A percentile compares a stretch with the other conserved stretches of the same genome.
phyloP scores from a whole-genome alignment of 805 yeast species.

The Lipomyces anomalus region DNA sequence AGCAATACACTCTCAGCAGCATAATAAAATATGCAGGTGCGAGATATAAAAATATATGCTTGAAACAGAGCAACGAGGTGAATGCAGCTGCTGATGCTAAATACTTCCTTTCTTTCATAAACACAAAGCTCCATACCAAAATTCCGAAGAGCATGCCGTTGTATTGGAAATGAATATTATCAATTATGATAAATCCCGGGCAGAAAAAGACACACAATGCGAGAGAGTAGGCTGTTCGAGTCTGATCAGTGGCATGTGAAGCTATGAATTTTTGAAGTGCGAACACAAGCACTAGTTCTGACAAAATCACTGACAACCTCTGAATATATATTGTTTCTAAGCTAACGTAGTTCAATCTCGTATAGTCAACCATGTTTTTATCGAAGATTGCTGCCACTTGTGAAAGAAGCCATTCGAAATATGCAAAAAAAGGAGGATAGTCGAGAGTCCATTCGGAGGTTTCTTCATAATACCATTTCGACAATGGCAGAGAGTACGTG shows the following conservation, averaged over 20 bases:
- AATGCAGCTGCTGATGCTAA: slow-evolving; percentile 50
- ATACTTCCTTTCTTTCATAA: slow-evolving; percentile 55
- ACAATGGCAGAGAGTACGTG: slow-evolving; percentile 66
- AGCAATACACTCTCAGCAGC: slow-evolving; percentile 64
- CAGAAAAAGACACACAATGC: slow-evolving; percentile 78
- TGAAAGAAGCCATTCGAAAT: slow-evolving; percentile 79
- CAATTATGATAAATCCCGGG: slow-evolving; percentile 86
- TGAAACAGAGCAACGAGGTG: slow-evolving; percentile 77
- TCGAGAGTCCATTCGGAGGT: slow-evolving; percentile 89
- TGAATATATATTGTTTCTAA: slow-evolving; percentile 50
- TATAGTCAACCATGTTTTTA: slow-evolving; percentile 21
- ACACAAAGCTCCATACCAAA: slow-evolving; percentile 63
- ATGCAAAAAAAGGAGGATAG: slow-evolving; percentile 97
- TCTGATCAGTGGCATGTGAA: slow-evolving; percentile 25
- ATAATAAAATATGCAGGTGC: slow-evolving; percentile 92
- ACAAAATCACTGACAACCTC: slow-evolving; percentile 67
- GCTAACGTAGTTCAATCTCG: slow-evolving; percentile 21
- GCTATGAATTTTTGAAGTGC: slow-evolving; percentile 69
- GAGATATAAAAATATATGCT: slow-evolving; percentile 85
- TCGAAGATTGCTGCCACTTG: slow-evolving; percentile 33
- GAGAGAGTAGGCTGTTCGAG: slow-evolving; percentile 54
- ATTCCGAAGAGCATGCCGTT: slow-evolving; percentile 91
- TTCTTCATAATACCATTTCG: slow-evolving; percentile 73
- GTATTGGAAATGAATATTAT: slow-evolving; percentile 95
- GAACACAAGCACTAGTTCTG: slow-evolving; percentile 65